These are phyloP conservation scores for Eimeria maxima DNA, from an alignment of 169 alveolate species.

Conservation along the genomic window DNA sequence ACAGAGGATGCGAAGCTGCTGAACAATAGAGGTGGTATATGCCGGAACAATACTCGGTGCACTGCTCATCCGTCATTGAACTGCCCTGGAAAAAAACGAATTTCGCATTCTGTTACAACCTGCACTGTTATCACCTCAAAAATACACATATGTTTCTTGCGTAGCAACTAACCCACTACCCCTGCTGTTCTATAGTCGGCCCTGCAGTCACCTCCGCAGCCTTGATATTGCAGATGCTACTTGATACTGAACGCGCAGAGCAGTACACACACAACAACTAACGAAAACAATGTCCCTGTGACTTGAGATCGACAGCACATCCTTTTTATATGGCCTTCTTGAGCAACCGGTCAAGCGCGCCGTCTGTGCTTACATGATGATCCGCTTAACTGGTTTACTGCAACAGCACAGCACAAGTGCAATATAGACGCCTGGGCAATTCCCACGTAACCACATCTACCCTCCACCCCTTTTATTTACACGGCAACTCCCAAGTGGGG, in stretches of 20 bases:
- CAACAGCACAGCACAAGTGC: conserved; percentile 19
- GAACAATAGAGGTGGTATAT: conserved; percentile 21
- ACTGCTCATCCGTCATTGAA: conserved; percentile 20
- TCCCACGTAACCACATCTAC: not conserved
- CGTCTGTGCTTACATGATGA: conserved; percentile 26
- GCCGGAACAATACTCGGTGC: conserved; percentile 50
- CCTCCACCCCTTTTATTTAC: not conserved
- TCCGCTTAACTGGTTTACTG: conserved; percentile 52
- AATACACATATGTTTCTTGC: not conserved
- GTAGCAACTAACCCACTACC: not conserved
- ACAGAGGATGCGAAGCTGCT: not conserved
- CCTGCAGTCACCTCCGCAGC: not conserved
- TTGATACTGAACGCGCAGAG: conserved; percentile 26
- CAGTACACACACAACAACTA: not conserved
- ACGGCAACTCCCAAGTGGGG: not conserved
- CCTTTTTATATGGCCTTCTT: not conserved
- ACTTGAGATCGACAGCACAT: not conserved
- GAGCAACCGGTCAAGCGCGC: not conserved
- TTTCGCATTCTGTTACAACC: not conserved
- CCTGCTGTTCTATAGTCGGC: not conserved
- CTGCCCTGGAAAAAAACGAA: not conserved
- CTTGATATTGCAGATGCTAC: conserved; percentile 55
- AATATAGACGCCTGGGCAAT: not conserved
- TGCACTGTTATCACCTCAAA: not conserved
- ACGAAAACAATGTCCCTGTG: not conserved